Evolutionary conservation across 179 eudicot species (phyloP), one percentile per base, ranked within the genome.

Genomic region (Pouteria campechiana): DNA sequence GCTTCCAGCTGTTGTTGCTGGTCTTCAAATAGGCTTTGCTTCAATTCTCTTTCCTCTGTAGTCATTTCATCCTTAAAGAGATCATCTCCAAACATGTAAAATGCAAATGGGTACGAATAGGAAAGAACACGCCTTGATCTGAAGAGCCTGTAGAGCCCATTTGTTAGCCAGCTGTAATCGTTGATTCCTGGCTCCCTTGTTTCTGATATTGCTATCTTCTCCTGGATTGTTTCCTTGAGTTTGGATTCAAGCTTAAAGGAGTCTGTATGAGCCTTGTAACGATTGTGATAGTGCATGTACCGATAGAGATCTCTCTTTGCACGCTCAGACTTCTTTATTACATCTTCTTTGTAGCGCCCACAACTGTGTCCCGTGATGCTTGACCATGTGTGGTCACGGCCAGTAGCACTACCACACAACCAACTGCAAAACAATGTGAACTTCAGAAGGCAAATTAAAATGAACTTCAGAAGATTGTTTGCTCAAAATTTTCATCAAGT

Each of bases 1-100:
- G 62, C 59, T 57, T 85, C 93, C 31, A 85, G 61, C 46, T 81
- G 93, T 50, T 81, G 81, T 48, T 85, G 95, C 65, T 74, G 92
- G 57, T 85, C 82, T 67, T 85, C 93, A 49, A 85, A 85, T 45
- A 81, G 45, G 37, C 78, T 56, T 50, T 65, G 75, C 48, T 78
- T 85, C 29, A 78, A 78, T 48, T 55, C 67, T 49, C 58, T 64
- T 15, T 70, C 79, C 19, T 63, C 33, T 17, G 50, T 16, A 7
- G 65, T 50, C 95, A 78, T 63, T 63, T 81, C 88, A 52, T 67
- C 54, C 23, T 54, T 56, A 45, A 85, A 81, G 13, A 85, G 53
- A 17, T 68, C 92, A 35, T 70, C 67, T 18, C 87, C 88, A 68
- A 85, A 85, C 87, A 85, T 81, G 59, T 72, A 85, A 46, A 44